Percentiles rank a stretch among this genome's conserved stretches.
Conservation (phyloP, 2,329 filamentous ascomycete genomes). For the Aspergillus awamori region DNA sequence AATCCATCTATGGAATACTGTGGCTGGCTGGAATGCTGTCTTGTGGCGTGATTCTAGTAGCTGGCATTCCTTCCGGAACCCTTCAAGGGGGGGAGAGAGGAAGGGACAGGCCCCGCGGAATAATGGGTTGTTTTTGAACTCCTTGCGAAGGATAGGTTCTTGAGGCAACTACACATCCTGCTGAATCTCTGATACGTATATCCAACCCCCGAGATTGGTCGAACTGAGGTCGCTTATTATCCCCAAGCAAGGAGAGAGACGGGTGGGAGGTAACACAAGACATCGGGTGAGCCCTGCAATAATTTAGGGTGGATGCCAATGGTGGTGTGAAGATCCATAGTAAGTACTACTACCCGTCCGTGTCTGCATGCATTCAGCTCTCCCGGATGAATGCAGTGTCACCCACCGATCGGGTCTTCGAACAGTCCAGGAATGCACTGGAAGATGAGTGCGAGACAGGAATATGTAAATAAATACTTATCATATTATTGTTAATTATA, state of each 20-base stretch:
- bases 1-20: background rate
- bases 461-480: too few relatives aligned
- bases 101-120: too few relatives aligned
- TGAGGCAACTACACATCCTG: background rate
- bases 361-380: background rate
- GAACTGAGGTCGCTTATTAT: background rate
- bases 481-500: too few relatives aligned
- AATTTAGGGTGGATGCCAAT: constrained; percentile 1
- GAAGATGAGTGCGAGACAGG: background rate
- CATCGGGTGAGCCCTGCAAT: background rate
- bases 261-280: background rate
- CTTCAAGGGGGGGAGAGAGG: background rate
- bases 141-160: background rate
- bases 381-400: background rate
- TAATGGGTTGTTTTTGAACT: background rate
- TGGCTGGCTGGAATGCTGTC: background rate
- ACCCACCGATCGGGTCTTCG: background rate
- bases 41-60: background rate
- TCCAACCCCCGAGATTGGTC: background rate
- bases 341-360: background rate
- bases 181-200: background rate
- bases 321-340: background rate
- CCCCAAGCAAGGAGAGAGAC: background rate
- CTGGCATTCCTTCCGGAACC: background rate
- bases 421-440: background rate